Conservation (phyloP, 768 basidiomycete species). For the Suillus fuscotomentosus region DNA sequence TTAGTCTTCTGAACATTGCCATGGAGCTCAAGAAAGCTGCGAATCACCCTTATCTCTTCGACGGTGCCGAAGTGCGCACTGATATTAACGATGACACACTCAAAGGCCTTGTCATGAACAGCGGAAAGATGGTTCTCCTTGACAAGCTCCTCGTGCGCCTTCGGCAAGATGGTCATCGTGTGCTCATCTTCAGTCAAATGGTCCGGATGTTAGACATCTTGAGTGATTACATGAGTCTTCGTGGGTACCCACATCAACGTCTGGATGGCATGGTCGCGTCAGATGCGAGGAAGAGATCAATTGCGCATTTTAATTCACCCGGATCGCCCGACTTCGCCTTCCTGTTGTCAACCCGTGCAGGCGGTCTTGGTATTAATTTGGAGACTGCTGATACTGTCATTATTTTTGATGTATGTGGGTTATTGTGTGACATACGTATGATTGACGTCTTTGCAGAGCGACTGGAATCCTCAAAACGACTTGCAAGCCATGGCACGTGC, state of each 20-base stretch:
- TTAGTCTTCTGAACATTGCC: conserved; percentile 95
- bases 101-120: conserved; percentile 97
- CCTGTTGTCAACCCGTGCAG: conserved; percentile 93
- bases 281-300: conserved; percentile 91
- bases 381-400: conserved; percentile 99
- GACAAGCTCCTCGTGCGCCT: conserved; percentile 94
- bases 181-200: conserved; percentile 99
- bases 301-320: conserved; percentile 94
- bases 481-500: conserved; percentile 99
- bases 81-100: conserved; percentile 77
- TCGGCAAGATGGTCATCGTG: conserved; percentile 90
- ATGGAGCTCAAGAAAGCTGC: conserved; percentile 99
- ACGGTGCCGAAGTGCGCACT: conserved; percentile 79
- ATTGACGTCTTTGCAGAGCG: conserved; percentile 57
- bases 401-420: conserved; percentile 86
- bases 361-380: conserved; percentile 96
- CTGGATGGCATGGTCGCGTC: conserved; percentile 95
- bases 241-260: conserved; percentile 91
- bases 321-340: conserved; percentile 96
- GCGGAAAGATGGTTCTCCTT: conserved; percentile 96
- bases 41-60: conserved; percentile 97
- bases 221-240: conserved; percentile 90
- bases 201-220: conserved; percentile 98
- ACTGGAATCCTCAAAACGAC: conserved; percentile 99
- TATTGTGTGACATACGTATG: neutral